Evolutionary conservation across 768 basidiomycete genomes (phyloP), one percentile per base, ranked within the genome.

Genomic region (Cyclocybe aegerita): DNA sequence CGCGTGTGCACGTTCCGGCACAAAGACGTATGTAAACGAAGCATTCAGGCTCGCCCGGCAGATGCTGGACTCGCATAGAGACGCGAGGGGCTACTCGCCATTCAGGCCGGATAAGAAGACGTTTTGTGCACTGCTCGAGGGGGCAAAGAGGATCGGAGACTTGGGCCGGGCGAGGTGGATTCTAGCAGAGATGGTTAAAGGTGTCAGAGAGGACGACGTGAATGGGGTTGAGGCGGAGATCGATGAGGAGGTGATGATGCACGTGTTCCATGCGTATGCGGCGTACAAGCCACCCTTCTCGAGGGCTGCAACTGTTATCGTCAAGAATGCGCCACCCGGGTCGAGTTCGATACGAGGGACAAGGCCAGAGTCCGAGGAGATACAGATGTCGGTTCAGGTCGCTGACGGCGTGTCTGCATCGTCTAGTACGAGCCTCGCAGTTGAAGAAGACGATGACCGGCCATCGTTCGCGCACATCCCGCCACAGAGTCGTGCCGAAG

Each of bases 91-190:
- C 7, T 64, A 60, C n/a, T 74, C 80, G 2, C 72, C 75, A 4
- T 82, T 82, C 65, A 59, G 64, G 31, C 93, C 93, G 1, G 81
- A 85, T 50, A 65, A 73, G 36, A 73, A 77, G 32, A 88, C 91
- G 3, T 96, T 94, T 68, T 75, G 78, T 48, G 92, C 91, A 0
- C 67, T 98, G n/a, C 68, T 99, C 50, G 91, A 97, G 56, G 93
- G 93, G 1, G 87, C 91, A 32, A 97, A 93, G 66, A 76, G 92
- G 5, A 71, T 85, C 2, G 93, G 95, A 0, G 96, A 98, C 65
- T 68, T 99, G 15, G 74, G 78, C 3, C 76, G 92, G 83, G 85
- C 86, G 17, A 75, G 95, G 57, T 98, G 94, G 95, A 86, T 98
- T 52, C 72, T 98, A 47, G 90, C 88, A 1, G 93, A 97, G 71